phyloP scores from a whole-genome alignment of 495 filamentous ascomycete species.

The Podospora pseudoanserina region DNA sequence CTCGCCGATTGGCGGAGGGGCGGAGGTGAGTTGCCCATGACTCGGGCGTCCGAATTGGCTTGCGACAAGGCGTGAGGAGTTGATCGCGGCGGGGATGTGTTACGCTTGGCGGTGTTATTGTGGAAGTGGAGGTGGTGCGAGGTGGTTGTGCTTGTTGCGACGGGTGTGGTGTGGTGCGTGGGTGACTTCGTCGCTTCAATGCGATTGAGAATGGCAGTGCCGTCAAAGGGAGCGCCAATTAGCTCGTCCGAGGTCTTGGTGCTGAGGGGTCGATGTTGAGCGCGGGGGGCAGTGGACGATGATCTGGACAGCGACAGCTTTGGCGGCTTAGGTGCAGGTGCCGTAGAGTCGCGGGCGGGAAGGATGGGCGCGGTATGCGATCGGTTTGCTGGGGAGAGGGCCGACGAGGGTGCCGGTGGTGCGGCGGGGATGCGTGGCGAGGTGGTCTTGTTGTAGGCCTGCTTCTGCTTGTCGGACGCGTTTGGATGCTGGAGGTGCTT shows the following conservation, averaged over 20 bases:
- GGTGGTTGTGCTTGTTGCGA: slow-evolving; percentile 32
- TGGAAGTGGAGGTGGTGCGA: slow-evolving; percentile 7
- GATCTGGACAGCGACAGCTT: slow-evolving; percentile 11
- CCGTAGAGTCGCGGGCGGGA: slow-evolving; percentile 34
- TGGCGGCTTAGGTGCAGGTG: background rate
- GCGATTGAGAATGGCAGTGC: slow-evolving; percentile 64
- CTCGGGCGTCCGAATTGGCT: slow-evolving; percentile 54
- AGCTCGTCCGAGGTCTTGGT: slow-evolving; percentile 67
- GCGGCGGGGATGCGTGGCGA: slow-evolving; percentile 38
- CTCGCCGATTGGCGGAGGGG: slow-evolving; percentile 76
- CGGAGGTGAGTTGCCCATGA: slow-evolving; percentile 45
- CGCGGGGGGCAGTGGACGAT: slow-evolving; percentile 12
- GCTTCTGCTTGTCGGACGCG: slow-evolving; percentile 35
- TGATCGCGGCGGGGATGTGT: slow-evolving; percentile 43
- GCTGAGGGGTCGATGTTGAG: slow-evolving; percentile 47
- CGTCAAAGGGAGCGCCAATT: slow-evolving; percentile 65
- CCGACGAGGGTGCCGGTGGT: slow-evolving; percentile 28
- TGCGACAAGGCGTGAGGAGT: slow-evolving; percentile 53
- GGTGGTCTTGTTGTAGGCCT: slow-evolving; percentile 19
- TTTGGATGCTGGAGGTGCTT: slow-evolving; percentile 17
- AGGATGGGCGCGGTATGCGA: slow-evolving; percentile 37
- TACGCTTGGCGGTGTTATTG: slow-evolving; percentile 18
- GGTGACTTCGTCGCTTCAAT: slow-evolving; percentile 56
- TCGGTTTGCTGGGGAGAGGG: slow-evolving; percentile 21
- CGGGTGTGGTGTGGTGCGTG: slow-evolving; percentile 19